These are phyloP conservation scores for Pythium apleroticum DNA, from an alignment of 352 stramenopile species.

Conservation along the genomic window DNA sequence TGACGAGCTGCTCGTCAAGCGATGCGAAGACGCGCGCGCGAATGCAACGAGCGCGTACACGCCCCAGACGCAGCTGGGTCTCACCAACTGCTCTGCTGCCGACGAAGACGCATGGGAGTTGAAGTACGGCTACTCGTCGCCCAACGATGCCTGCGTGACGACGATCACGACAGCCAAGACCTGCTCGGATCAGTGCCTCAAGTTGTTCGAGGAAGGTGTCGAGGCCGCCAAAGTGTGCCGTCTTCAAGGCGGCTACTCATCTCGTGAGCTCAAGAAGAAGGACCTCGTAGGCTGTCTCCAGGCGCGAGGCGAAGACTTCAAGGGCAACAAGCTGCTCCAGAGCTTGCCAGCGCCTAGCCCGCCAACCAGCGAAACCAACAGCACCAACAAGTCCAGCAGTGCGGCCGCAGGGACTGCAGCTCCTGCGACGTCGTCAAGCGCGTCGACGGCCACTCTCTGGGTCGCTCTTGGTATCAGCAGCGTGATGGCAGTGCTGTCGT, in stretches of 20 bases:
- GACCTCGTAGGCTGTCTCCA: neutral
- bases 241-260: neutral
- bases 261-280: neutral
- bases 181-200: neutral
- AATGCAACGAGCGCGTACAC: neutral
- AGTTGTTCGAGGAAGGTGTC: neutral
- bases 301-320: neutral
- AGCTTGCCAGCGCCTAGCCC: neutral
- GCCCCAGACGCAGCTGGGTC: neutral
- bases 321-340: neutral
- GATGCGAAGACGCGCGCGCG: neutral
- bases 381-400: neutral
- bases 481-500: neutral
- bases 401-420: neutral
- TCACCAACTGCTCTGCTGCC: neutral
- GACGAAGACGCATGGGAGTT: neutral
- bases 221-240: neutral
- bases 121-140: neutral
- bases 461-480: neutral
- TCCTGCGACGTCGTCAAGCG: neutral
- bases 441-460: neutral
- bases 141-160: neutral
- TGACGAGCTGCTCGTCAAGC: neutral
- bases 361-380: neutral
- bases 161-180: neutral